These are phyloP conservation scores for Trametes polyzona DNA, from an alignment of 1,284 basidiomycete genomes.

Conservation along the genomic window DNA sequence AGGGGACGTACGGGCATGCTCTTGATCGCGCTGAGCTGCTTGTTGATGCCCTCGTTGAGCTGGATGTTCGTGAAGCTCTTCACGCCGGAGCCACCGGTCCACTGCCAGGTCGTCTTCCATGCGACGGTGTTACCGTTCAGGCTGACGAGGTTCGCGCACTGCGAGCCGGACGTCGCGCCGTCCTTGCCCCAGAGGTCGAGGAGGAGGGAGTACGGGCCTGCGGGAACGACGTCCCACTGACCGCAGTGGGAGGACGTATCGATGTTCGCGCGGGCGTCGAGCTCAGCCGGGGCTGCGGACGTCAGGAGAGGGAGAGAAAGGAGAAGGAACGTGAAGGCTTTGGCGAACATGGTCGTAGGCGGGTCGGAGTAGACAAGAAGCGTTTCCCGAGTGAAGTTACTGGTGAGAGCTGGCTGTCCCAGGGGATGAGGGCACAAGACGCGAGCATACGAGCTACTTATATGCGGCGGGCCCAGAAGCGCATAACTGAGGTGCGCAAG, in stretches of 20 bases:
- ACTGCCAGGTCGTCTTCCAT: slow-evolving; percentile 60
- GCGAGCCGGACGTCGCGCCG: slow-evolving; percentile 52
- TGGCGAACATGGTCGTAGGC: slow-evolving; percentile 16
- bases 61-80: slow-evolving; percentile 68
- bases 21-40: slow-evolving; percentile 54
- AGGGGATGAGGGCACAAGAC: background rate
- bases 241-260: slow-evolving; percentile 45
- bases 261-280: slow-evolving; percentile 24
- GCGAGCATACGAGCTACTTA: background rate
- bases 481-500: background rate
- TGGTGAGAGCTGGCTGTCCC: no score
- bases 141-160: slow-evolving; percentile 56
- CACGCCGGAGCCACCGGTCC: slow-evolving; percentile 54
- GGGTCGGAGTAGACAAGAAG: no score
- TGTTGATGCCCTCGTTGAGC: slow-evolving; percentile 54
- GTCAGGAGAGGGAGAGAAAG: slow-evolving; percentile 18
- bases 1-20: slow-evolving; percentile 53
- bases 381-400: no score
- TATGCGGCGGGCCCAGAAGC: background rate
- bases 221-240: slow-evolving; percentile 54
- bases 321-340: slow-evolving; percentile 10
- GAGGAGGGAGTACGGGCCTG: slow-evolving; percentile 50
- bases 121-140: slow-evolving; percentile 48
- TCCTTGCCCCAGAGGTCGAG: slow-evolving; percentile 57
- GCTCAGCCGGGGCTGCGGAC: slow-evolving; percentile 20